phyloP scores from a whole-genome alignment of 306 rosid species.

The Leucaena leucocephala region DNA sequence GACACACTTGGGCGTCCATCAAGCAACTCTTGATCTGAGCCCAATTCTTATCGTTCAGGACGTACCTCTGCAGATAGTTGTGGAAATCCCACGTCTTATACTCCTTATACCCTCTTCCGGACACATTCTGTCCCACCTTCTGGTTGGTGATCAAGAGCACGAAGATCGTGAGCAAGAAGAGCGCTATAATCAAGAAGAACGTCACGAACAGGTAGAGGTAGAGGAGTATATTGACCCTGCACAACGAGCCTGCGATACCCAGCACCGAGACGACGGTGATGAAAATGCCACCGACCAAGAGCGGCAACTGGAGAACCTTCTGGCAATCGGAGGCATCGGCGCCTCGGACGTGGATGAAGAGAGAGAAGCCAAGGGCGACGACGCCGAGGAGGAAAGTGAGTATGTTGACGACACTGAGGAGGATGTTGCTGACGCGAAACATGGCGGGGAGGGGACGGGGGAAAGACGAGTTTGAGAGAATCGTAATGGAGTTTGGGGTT shows the following conservation, averaged over 20 bases:
- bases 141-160: slow-evolving; percentile 57
- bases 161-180: slow-evolving; percentile 54
- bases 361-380: slow-evolving; percentile 36
- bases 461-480: neutral
- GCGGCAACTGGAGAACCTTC: slow-evolving; percentile 54
- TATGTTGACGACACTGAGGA: slow-evolving; percentile 48
- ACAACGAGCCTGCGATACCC: slow-evolving; percentile 55
- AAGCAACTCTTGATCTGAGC: slow-evolving; percentile 55
- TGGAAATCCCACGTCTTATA: slow-evolving; percentile 56
- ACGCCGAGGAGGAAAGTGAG: slow-evolving; percentile 43
- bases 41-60: slow-evolving; percentile 60
- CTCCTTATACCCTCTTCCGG: slow-evolving; percentile 48
- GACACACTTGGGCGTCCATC: slow-evolving; percentile 47
- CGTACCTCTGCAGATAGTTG: slow-evolving; percentile 63
- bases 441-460: neutral
- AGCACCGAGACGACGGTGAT: slow-evolving; percentile 48
- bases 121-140: slow-evolving; percentile 45
- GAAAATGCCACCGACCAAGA: slow-evolving; percentile 47
- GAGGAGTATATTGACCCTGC: slow-evolving; percentile 48
- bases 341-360: slow-evolving; percentile 49
- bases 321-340: slow-evolving; percentile 47
- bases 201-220: slow-evolving; percentile 50
- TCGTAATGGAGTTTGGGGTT: no score
- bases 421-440: slow-evolving; percentile 52
- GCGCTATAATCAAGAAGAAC: slow-evolving; percentile 49